phyloP scores from a whole-genome alignment of 208 protist species.

The Naegleria fowleri region DNA sequence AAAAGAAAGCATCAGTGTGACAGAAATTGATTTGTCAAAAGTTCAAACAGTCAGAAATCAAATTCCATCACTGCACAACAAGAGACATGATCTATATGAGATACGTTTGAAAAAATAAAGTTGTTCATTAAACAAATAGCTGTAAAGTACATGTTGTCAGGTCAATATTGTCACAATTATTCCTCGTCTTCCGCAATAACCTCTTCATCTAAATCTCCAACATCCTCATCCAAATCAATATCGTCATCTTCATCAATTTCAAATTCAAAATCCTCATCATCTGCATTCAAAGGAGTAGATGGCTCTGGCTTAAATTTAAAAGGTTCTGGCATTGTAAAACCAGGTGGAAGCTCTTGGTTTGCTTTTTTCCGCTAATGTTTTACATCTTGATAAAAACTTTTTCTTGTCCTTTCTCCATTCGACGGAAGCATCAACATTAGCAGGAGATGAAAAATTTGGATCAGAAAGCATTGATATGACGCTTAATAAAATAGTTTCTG shows the following conservation, averaged over 20 bases:
- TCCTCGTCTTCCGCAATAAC: neutral
- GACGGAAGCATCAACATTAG: slow-evolving; percentile 86
- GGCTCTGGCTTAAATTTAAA: neutral
- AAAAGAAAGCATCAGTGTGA: slow-evolving; percentile 57
- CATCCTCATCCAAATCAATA: neutral
- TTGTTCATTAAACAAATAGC: neutral
- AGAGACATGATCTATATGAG: slow-evolving; percentile 64
- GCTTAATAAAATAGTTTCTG: slow-evolving; percentile 85
- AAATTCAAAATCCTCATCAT: slow-evolving; percentile 22
- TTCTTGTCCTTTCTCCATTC: slow-evolving; percentile 66
- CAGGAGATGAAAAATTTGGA: slow-evolving; percentile 82
- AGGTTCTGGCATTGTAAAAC: slow-evolving; percentile 59
- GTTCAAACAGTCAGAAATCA: slow-evolving; percentile 48
- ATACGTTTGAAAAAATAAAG: neutral
- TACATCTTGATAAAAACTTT: slow-evolving; percentile 58
- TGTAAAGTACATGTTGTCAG: neutral
- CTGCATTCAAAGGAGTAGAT: neutral
- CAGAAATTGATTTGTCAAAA: slow-evolving; percentile 57
- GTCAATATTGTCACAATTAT: neutral
- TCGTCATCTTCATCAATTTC: slow-evolving; percentile 16
- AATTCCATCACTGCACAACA: slow-evolving; percentile 69
- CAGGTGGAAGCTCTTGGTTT: slow-evolving; percentile 51
- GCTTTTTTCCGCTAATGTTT: slow-evolving; percentile 71
- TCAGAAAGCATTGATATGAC: slow-evolving; percentile 85
- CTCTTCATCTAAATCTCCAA: neutral